Base-by-base conservation (phyloP, 306 rosid genomes). In the Medicago truncatula region DNA sequence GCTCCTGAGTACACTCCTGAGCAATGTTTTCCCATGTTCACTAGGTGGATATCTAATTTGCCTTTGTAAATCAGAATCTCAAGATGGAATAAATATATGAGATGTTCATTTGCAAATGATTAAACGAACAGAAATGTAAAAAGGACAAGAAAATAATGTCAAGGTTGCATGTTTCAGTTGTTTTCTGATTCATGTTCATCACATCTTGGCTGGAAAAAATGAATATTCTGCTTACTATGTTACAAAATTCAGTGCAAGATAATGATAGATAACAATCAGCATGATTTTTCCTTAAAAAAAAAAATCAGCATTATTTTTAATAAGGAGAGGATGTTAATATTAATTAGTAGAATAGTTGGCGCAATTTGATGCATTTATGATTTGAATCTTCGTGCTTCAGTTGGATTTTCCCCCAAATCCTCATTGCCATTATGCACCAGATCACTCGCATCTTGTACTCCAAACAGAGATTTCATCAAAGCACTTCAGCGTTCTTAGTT, bases 21-120 rank as follows among this genome's bases (percentile, higher is more conserved):
- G 2, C 69, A 68, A 58, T 14, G 69, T 57, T 77, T 39, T 20
- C 69, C 2, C 39, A 77, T 77, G 81, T 67, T 77, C 52, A 2
- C 41, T 43, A 68, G 60, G 4, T 77, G 75, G 75, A 28, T 77
- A 57, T 77, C 61, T 77, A 56, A 77, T 17, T 25, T 25, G 16
- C 75, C 81, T 44, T 44, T 77, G 13, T 68, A 34, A 67, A 39
- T 18, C 15, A 8, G 16, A 3, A 9, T 0, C 47, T 20, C 8
- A 20, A 38, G 53, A 49, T 50, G 3, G 0, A 31, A 21, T 9
- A 9, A 21, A 65, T 18, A 2, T 18, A n/a, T 49, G 16, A 18
- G 23, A 18, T 34, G 23, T 23, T 13, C 28, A 36, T 50, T 52
- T 52, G 7, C 14, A 0, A 18, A 4, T 49, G 21, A 11, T 18